A percentile compares a stretch with the other conserved stretches of the same genome.
These are phyloP conservation scores for Tubosaeta brunneosetosa DNA, from an alignment of 768 basidiomycete genomes.

Conservation along the genomic window DNA sequence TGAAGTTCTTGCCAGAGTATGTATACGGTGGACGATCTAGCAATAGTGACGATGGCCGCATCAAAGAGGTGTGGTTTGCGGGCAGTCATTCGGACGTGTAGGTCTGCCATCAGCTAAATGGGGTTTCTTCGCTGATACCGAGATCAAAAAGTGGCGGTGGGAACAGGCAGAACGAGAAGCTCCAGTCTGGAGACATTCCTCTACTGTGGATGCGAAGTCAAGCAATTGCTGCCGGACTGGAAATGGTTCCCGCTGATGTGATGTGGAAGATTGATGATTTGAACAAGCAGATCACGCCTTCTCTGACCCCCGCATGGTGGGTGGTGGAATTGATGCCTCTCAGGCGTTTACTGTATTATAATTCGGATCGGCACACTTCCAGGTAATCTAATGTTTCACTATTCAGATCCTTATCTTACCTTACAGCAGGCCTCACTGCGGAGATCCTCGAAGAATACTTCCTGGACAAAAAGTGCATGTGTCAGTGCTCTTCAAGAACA, in stretches of 20 bases:
- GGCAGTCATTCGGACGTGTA: slow-evolving; percentile 39
- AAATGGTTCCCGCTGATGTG: slow-evolving; percentile 20
- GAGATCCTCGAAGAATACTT: slow-evolving; percentile 22
- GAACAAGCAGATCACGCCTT: slow-evolving; percentile 17
- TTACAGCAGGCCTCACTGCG: slow-evolving; percentile 22
- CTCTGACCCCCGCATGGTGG: slow-evolving; percentile 21
- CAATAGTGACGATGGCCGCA: slow-evolving; percentile 11
- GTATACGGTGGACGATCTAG: slow-evolving; percentile 26
- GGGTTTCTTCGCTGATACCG: slow-evolving; percentile 1
- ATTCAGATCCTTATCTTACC: slow-evolving; percentile 4
- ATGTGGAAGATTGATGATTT: slow-evolving; percentile 28
- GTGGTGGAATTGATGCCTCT: slow-evolving; percentile 21
- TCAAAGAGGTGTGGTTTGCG: slow-evolving; percentile 43
- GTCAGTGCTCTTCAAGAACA: slow-evolving; percentile 27
- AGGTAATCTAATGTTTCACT: slow-evolving; percentile 7
- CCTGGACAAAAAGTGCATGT: slow-evolving; percentile 31
- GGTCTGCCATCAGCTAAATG: slow-evolving; percentile 1
- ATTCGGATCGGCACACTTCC: slow-evolving; percentile 20
- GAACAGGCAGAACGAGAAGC: slow-evolving; percentile 23
- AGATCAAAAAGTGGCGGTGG: slow-evolving; percentile 22
- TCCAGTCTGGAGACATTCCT: slow-evolving; percentile 27
- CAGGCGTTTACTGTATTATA: slow-evolving; percentile 25
- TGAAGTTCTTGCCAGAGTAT: slow-evolving; percentile 46
- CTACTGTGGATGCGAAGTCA: slow-evolving; percentile 31
- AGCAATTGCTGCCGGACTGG: slow-evolving; percentile 23